Base-by-base conservation (phyloP, 2,329 filamentous ascomycete species). In the Aureobasidium sp. region DNA sequence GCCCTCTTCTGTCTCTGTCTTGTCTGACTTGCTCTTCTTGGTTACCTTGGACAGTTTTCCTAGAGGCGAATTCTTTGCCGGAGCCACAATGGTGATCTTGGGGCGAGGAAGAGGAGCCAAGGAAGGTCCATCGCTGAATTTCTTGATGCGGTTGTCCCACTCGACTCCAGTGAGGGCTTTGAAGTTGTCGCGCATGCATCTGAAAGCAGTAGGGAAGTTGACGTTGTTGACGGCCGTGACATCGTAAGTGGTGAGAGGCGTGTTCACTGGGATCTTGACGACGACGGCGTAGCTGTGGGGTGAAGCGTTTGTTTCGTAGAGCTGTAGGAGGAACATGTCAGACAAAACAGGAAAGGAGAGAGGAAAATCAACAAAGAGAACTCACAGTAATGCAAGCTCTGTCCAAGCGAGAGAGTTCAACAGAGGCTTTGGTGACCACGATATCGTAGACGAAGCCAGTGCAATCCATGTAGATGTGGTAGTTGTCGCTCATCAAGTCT, bases 371-470 rank as follows among this genome's bases (percentile, higher is more conserved):
- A 29, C 22, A 2, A 27, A 12, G 49, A 37, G 15, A 6, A 74
- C 82, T 74, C 75, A 89, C 86, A 63, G 79, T 82, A 2, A 89
- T 71, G 0, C 78, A 75, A 44, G 84, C 86, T 37, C 81, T 83
- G 68, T 90, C 83, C 47, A 82, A 82, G 0, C 73, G 69, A 42
- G 81, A 81, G 12, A 76, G 75, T 5, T 64, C 72, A 42, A 69
- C 78, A 72, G 73, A 82, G 69, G 69, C 70, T 33, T 87, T 82
- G 2, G 79, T 79, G 15, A 94, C 74, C 0, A 79, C 78, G 62
- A 89, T 74, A 60, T 85, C 79, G 73, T 90, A 91, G 4, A 76
- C 72, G 70, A 90, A 89, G 52, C 80, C 81, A 0, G 80, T 81
- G 3, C 68, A 61, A 70, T 94, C 89, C 19, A 73, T 74, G 72